phyloP scores from a whole-genome alignment of 1,284 basidiomycete genomes.

The Malassezia japonica region DNA sequence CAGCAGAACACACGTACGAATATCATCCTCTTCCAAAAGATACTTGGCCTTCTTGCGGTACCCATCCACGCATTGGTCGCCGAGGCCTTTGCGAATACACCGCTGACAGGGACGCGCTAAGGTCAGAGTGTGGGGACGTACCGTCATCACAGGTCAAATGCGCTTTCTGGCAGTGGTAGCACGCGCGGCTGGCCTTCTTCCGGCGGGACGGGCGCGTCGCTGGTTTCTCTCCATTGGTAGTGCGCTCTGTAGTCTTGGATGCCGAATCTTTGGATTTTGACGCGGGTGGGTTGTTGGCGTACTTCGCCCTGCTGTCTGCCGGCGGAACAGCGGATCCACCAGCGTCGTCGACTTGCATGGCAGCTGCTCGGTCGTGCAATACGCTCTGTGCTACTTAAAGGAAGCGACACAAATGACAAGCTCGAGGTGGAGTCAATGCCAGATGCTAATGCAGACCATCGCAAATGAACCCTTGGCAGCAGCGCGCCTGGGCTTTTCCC shows the following conservation, averaged over 20 bases:
- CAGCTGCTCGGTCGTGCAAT: too few relatives aligned
- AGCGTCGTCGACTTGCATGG: background rate
- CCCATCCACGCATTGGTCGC: constrained; percentile 79
- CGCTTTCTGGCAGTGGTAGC: constrained; percentile 82
- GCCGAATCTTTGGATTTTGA: too few relatives aligned
- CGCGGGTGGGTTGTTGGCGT: constrained; percentile 1
- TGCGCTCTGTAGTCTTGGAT: too few relatives aligned
- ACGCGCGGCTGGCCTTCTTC: constrained; percentile 84
- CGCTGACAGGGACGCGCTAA: constrained; percentile 76
- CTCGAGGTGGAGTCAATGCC: too few relatives aligned
- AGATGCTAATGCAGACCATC: too few relatives aligned
- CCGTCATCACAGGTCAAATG: constrained; percentile 96
- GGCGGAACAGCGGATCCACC: background rate
- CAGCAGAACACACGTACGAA: constrained; percentile 11
- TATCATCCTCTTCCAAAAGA: constrained; percentile 49
- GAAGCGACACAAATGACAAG: too few relatives aligned
- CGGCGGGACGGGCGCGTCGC: constrained; percentile 5
- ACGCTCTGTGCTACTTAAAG: too few relatives aligned
- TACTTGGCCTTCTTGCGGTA: constrained; percentile 97
- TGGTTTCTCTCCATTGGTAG: background rate
- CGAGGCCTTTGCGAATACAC: constrained; percentile 85
- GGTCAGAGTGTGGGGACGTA: constrained; percentile 48
- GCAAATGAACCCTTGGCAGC: too few relatives aligned
- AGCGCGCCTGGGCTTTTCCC: too few relatives aligned
- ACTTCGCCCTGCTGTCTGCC: background rate